Percentiles rank a stretch among this genome's conserved stretches.
Evolutionary conservation across 1,139 yeast genomes (phyloP).

Genomic region (Kazachstania sp.): DNA sequence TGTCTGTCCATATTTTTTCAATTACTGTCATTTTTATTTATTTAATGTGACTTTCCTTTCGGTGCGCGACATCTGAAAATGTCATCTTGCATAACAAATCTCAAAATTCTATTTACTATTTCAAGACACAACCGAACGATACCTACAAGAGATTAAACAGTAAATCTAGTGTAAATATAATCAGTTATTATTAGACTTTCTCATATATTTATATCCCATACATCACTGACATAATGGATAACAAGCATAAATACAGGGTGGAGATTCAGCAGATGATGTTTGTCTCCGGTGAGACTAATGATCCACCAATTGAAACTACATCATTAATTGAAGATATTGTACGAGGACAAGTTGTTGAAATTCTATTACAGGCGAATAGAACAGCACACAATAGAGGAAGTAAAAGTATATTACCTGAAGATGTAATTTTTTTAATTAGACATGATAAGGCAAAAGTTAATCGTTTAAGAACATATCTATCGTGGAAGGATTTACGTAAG

Average conservation of each 20-base stretch:
- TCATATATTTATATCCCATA: neutral
- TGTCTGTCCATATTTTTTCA: too few relatives aligned
- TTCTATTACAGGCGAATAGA: conserved; percentile 67
- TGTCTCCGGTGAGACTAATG: conserved; percentile 90
- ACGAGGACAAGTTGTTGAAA: conserved; percentile 87
- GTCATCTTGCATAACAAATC: too few relatives aligned
- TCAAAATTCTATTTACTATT: too few relatives aligned
- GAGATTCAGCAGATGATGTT: conserved; percentile 99
- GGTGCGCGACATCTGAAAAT: too few relatives aligned
- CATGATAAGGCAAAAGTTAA: conserved; percentile 94
- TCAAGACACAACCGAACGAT: too few relatives aligned
- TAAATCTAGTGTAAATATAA: too few relatives aligned
- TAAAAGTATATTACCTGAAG: conserved; percentile 83
- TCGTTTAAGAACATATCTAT: conserved; percentile 76
- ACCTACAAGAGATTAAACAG: too few relatives aligned
- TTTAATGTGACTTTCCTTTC: too few relatives aligned
- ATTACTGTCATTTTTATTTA: too few relatives aligned
- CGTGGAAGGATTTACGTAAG: conserved; percentile 97
- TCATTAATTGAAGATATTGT: conserved; percentile 91
- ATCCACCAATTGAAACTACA: conserved; percentile 87
- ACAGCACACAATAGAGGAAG: conserved; percentile 78
- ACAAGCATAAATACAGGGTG: conserved; percentile 63
- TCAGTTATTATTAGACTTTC: neutral
- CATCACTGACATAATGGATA: conserved; percentile 26
- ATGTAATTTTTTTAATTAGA: conserved; percentile 81